A percentile compares a stretch with the other conserved stretches of the same genome.
phyloP scores from a whole-genome alignment of 805 yeast genomes.

The Dipodascus geniculatus region DNA sequence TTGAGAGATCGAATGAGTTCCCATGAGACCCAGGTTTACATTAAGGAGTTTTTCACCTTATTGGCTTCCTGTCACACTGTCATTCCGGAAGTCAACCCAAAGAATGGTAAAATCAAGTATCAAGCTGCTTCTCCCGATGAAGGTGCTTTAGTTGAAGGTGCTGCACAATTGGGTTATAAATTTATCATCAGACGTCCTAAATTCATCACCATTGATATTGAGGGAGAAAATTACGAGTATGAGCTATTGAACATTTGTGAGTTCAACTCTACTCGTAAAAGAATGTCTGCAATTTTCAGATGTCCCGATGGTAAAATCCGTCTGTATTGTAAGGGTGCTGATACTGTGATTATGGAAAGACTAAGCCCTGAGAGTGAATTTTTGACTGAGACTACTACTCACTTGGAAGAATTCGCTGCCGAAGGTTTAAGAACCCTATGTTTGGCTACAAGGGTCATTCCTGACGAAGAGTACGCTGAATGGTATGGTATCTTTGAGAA shows the following conservation, averaged over 20 bases:
- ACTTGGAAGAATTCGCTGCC: slow-evolving; percentile 91
- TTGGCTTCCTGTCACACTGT: slow-evolving; percentile 95
- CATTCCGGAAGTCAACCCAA: slow-evolving; percentile 68
- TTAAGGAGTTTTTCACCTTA: slow-evolving; percentile 70
- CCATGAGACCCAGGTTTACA: slow-evolving; percentile 26
- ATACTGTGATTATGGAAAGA: slow-evolving; percentile 86
- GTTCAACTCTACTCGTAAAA: slow-evolving; percentile 91
- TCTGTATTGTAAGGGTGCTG: slow-evolving; percentile 94
- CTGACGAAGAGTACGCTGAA: slow-evolving; percentile 60
- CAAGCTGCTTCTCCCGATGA: slow-evolving; percentile 99
- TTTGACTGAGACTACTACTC: slow-evolving; percentile 70
- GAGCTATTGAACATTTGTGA: slow-evolving; percentile 87
- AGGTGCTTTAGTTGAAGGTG: slow-evolving; percentile 97
- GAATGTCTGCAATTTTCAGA: slow-evolving; percentile 92
- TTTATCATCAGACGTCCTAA: slow-evolving; percentile 81
- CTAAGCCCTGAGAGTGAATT: slow-evolving; percentile 61
- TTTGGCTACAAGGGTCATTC: slow-evolving; percentile 70
- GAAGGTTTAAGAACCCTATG: slow-evolving; percentile 93
- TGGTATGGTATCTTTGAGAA: slow-evolving; percentile 61
- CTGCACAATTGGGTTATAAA: slow-evolving; percentile 75
- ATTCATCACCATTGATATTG: slow-evolving; percentile 52
- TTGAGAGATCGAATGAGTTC: slow-evolving; percentile 37
- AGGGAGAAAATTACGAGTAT: slow-evolving; percentile 44
- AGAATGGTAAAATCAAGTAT: slow-evolving; percentile 49
- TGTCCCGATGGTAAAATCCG: slow-evolving; percentile 90